These are phyloP conservation scores for Epicoccum sorghinum DNA, from an alignment of 2,329 filamentous ascomycete genomes.

Conservation along the genomic window DNA sequence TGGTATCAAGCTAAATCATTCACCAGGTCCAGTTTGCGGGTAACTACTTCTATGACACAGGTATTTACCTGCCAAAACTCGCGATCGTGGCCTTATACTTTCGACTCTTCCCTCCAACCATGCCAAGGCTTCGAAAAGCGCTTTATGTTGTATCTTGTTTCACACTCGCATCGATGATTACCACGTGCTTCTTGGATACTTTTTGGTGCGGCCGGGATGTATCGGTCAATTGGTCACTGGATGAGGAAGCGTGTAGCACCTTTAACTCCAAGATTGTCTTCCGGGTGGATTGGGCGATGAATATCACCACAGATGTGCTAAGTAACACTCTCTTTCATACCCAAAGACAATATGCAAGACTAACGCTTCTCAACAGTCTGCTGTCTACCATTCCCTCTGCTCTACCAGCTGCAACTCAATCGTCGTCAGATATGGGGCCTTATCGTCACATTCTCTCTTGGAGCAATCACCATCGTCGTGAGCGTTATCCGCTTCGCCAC, in stretches of 20 bases:
- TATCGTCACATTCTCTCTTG: slow-evolving; percentile 30
- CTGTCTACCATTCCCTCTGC: slow-evolving; percentile 30
- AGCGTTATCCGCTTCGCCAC: slow-evolving; percentile 30
- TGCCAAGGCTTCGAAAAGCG: slow-evolving; percentile 22
- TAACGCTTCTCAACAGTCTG: slow-evolving; percentile 19
- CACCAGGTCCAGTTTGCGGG: slow-evolving; percentile 26
- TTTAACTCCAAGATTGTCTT: slow-evolving; percentile 29
- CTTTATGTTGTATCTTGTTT: slow-evolving; percentile 18
- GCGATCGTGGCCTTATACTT: slow-evolving; percentile 25
- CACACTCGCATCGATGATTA: slow-evolving; percentile 19
- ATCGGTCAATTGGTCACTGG: slow-evolving; percentile 27
- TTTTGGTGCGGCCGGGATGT: slow-evolving; percentile 28
- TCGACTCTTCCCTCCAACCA: slow-evolving; percentile 23
- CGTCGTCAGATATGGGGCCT: slow-evolving; percentile 31
- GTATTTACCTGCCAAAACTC: slow-evolving; percentile 28
- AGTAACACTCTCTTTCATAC: slow-evolving; percentile 7
- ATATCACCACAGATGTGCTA: slow-evolving; percentile 19
- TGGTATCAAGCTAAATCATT: not conserved
- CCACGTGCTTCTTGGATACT: slow-evolving; percentile 25
- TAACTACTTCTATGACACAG: slow-evolving; percentile 27
- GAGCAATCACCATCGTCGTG: slow-evolving; percentile 29
- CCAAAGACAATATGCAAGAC: not conserved
- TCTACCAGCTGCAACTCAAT: slow-evolving; percentile 26
- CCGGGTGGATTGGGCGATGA: slow-evolving; percentile 23
- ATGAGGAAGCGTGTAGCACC: slow-evolving; percentile 23